phyloP scores from a whole-genome alignment of 345 rosid species.

The Eucalyptus brandiana region DNA sequence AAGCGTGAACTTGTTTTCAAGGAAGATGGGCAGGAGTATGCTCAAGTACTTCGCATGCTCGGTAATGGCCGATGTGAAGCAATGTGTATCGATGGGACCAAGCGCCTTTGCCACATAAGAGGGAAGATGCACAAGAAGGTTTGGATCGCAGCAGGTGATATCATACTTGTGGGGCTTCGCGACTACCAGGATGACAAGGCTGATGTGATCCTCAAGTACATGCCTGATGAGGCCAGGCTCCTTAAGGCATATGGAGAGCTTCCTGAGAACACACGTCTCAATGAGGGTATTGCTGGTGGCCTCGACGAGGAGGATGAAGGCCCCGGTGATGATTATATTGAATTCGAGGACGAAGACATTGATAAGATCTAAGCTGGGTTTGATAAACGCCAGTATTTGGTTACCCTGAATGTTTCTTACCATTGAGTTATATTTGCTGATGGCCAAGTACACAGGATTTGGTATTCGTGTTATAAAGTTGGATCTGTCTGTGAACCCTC shows the following conservation, averaged over 20 bases:
- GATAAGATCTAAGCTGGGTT: neutral
- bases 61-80: neutral
- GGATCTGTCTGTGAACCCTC: neutral
- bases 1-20: neutral
- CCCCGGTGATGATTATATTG: neutral
- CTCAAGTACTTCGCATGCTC: neutral
- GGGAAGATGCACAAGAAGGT: neutral
- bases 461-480: neutral
- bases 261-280: neutral
- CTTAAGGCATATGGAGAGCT: neutral
- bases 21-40: neutral
- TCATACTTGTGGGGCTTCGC: neutral
- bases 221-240: neutral
- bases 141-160: neutral
- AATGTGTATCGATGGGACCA: neutral
- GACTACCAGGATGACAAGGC: neutral
- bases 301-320: neutral
- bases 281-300: neutral
- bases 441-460: neutral
- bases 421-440: neutral
- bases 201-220: neutral
- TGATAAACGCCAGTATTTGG: neutral
- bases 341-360: neutral
- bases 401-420: neutral
- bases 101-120: neutral